Percentiles rank a stretch among this genome's conserved stretches.
Conservation (phyloP, 805 yeast genomes). For the Metschnikowia sp. region DNA sequence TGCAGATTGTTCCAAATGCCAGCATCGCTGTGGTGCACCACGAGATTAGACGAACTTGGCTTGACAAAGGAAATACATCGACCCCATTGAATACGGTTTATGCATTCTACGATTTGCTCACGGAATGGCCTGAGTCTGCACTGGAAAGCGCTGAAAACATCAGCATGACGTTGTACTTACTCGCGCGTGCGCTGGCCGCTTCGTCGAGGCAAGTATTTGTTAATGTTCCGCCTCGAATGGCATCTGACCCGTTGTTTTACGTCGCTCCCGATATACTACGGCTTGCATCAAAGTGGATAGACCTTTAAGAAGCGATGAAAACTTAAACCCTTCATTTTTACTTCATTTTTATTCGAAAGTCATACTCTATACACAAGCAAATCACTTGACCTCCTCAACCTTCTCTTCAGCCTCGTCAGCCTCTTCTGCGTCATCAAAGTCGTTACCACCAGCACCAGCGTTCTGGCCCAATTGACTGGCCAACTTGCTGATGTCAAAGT, state of each 20-base stretch:
- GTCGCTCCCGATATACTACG: background rate
- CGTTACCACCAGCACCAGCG: constrained; percentile 17
- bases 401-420: constrained; percentile 25
- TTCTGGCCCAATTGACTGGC: constrained; percentile 45
- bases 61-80: background rate
- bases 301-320: background rate
- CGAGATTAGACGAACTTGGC: background rate
- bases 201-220: background rate
- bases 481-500: constrained; percentile 36
- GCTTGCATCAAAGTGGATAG: constrained; percentile 2
- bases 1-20: background rate
- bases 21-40: background rate
- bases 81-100: background rate
- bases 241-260: background rate
- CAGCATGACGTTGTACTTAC: background rate
- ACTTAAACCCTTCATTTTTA: background rate
- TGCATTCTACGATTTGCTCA: constrained; percentile 6
- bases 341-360: background rate
- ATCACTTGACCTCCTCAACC: constrained; percentile 5
- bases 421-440: constrained; percentile 19
- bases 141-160: background rate
- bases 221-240: background rate
- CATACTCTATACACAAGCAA: no score
- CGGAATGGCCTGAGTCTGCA: background rate
- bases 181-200: background rate